Evolutionary conservation across 75 land plant species (phyloP), one percentile per base, ranked within the genome.

Genomic region (Larix kaempferi): DNA sequence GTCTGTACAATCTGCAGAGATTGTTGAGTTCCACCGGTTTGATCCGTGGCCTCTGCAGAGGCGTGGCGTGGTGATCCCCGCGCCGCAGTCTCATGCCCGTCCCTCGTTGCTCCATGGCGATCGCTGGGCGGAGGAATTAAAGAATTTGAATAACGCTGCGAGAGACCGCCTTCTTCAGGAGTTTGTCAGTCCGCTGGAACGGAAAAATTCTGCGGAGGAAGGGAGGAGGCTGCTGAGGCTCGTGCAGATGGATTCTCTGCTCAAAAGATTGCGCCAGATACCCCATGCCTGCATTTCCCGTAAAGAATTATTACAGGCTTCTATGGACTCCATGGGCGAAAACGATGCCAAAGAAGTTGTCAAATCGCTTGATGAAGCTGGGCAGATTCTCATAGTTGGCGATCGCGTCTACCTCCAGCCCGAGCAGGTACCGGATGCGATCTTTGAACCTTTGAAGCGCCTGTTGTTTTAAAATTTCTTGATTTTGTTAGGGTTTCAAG

Each of bases 351-450:
- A 35, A 15, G 86, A 77, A 41, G 25, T 88, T 17, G 81, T 84
- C 17, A 76, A 83, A 56, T 22, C 65, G 81, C 52, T 95, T 77
- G 93, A 95, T 59, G 76, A 85, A 21, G 83, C 94, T 13, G 98
- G 94, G 17, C 81, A 71, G 29, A 88, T 95, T 74, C 74, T 95
- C 75, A 86, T 84, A 65, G 69, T 89, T 23, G 88, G 94, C 13
- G 74, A 88, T 76, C 73, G 74, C 11, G 98, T 91, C 6, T 88
- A 89, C 64, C 80, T 93, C 26, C 87, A 82, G 2, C 95, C 98
- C 2, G 82, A 89, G 16, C 85, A 88, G 98, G 98, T 91, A 77
- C 23, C 41, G 19, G 41, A 37, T 19, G 21, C 39, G 54, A 10
- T 49, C 13, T 22, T 61, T 27, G 17, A 11, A 33, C 55, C 25